Conservation (phyloP, 805 yeast genomes). For the Martiniozyma abietophila region DNA sequence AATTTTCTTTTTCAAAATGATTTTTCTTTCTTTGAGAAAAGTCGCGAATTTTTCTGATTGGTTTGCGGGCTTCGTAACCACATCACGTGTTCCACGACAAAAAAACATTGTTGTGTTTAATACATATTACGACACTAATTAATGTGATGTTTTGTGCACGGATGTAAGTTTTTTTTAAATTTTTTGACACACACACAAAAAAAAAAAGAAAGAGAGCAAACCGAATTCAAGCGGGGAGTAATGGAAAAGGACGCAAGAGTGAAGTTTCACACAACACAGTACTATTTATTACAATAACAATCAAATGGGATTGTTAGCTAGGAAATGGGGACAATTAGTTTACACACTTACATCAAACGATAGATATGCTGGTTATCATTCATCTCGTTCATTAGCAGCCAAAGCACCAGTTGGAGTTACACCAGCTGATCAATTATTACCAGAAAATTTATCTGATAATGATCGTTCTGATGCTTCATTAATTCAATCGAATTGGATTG, state of each 20-base stretch:
- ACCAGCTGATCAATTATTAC: slow-evolving; percentile 5
- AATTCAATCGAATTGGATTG: no score
- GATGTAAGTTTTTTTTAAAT: background rate
- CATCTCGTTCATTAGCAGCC: no score
- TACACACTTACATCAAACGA: slow-evolving; percentile 60
- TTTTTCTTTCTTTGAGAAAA: no score
- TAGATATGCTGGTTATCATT: slow-evolving; percentile 59
- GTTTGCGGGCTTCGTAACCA: slow-evolving; percentile 2
- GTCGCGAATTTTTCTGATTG: no score
- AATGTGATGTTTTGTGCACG: background rate
- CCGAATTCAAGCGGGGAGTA: no score
- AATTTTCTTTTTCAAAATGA: background rate
- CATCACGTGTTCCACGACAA: background rate
- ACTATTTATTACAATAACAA: no score
- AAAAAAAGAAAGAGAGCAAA: background rate
- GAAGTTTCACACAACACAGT: no score
- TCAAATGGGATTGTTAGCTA: slow-evolving; percentile 16
- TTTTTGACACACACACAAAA: background rate
- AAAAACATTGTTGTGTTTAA: no score
- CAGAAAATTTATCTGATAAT: no score
- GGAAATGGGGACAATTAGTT: slow-evolving; percentile 46
- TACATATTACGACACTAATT: no score
- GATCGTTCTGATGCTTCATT: no score
- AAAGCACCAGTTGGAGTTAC: background rate
- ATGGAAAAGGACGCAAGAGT: no score